Base-by-base conservation (phyloP, 371 early-diverging fungal species). In the Blakeslea trispora region DNA sequence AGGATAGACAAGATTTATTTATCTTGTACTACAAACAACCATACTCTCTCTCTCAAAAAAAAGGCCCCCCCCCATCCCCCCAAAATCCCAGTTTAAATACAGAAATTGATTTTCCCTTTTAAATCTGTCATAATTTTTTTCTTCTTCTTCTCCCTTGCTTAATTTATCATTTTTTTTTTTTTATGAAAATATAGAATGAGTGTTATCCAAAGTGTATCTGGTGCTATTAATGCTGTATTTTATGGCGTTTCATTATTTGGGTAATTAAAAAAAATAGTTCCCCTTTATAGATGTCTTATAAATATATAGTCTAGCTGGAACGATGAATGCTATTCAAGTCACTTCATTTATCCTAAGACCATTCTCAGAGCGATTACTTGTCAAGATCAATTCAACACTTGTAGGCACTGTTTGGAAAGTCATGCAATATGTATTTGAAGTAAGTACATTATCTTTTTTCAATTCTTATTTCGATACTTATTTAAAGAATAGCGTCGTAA, bases 341-440 rank as follows among this genome's bases (percentile, higher is more conserved):
- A 68, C 72, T 37, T 84, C 85, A 1, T 61, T 87, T 40, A 55
- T 82, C 23, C 42, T 85, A 40, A 59, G 66, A 24, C 85, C 85
- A 1, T 80, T 84, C 53, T 82, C 84, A 32, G 71, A 74, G 47
- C 63, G 74, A 32, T 61, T 81, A 43, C 69, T 86, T 45, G 77
- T 79, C 45, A 69, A 69, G 24, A 79, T 86, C 50, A 88, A 88
- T 61, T 81, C 87, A 1, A 60, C 64, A 17, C 61, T 87, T 0
- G 80, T 81, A 15, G 84, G 82, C 2, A 68, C 67, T 21, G 75
- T 86, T 53, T 88, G 89, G 89, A 73, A 68, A 34, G 73, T 79
- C 23, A 87, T 88, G 88, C 88, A 87, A 74, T 70, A 64, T 56
- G 65, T 79, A 19, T 75, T 78, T 68, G 78, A 82, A 66, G 74